Percentiles rank a stretch among this genome's conserved stretches.
phyloP scores from a whole-genome alignment of 177 flowering plant genomes.

The Vitis hybrid region DNA sequence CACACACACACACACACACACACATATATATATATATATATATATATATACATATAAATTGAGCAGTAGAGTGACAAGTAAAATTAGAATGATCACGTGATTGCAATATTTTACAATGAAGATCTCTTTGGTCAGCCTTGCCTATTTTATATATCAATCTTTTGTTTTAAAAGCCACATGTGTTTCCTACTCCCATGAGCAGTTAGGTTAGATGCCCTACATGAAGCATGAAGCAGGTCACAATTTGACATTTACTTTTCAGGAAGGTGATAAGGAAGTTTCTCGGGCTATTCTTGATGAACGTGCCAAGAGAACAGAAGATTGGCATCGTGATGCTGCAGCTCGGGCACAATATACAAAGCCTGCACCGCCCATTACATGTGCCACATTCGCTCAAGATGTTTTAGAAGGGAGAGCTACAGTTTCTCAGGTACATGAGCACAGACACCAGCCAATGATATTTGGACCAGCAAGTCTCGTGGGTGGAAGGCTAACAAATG shows the following conservation, averaged over 20 bases:
- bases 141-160: no score
- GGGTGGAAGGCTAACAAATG: constrained; percentile 61
- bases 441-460: constrained; percentile 78
- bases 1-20: no score
- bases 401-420: constrained; percentile 93
- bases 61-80: no score
- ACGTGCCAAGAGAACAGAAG: constrained; percentile 70
- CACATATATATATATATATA: no score
- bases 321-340: constrained; percentile 86
- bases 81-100: no score
- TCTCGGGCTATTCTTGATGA: constrained; percentile 68
- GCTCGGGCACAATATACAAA: constrained; percentile 51
- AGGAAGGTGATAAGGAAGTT: constrained; percentile 71
- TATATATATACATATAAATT: no score
- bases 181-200: no score
- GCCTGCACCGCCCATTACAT: constrained; percentile 88
- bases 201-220: no score
- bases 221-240: no score
- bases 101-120: no score
- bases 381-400: constrained; percentile 99
- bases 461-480: constrained; percentile 95
- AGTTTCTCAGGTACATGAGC: constrained; percentile 74
- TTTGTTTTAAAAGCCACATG: no score
- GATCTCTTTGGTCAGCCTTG: no score
- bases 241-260: constrained; percentile 6